phyloP scores from a whole-genome alignment of 148 eudicot genomes.

The Camellia lanceoleosa region DNA sequence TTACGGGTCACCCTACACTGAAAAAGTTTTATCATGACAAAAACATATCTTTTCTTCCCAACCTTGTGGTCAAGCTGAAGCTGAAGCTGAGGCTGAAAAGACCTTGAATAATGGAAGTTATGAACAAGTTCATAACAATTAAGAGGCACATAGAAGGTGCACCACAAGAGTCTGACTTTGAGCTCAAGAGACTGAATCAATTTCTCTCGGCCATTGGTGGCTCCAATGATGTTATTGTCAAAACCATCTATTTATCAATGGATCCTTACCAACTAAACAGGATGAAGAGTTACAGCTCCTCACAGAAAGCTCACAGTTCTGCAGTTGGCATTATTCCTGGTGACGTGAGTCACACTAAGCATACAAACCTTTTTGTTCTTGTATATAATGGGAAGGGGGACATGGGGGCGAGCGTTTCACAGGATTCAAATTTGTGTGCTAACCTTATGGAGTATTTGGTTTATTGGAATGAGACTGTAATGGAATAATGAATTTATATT shows the following conservation, averaged over 20 bases:
- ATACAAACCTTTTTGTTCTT: too few relatives aligned
- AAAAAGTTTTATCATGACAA: too few relatives aligned
- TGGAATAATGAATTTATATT: too few relatives aligned
- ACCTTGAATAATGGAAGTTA: conserved; percentile 3
- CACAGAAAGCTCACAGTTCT: background rate
- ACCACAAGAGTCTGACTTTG: conserved; percentile 11
- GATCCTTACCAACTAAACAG: conserved; percentile 15
- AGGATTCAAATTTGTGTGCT: too few relatives aligned
- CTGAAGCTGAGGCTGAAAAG: too few relatives aligned
- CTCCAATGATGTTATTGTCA: background rate
- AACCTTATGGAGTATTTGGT: too few relatives aligned
- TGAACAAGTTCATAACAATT: conserved; percentile 2
- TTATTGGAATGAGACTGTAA: too few relatives aligned
- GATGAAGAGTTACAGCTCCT: conserved; percentile 12
- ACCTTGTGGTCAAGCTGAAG: too few relatives aligned
- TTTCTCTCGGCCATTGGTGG: conserved; percentile 2
- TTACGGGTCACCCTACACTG: too few relatives aligned
- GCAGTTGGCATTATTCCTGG: background rate
- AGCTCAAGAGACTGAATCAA: background rate
- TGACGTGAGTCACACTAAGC: background rate
- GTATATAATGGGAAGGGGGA: too few relatives aligned
- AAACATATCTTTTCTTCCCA: too few relatives aligned
- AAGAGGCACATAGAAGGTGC: conserved; percentile 3
- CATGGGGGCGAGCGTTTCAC: background rate
- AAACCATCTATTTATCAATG: background rate